These are phyloP conservation scores for Aspergillus saccharolyticus DNA, from an alignment of 495 filamentous ascomycete species.

Conservation along the genomic window DNA sequence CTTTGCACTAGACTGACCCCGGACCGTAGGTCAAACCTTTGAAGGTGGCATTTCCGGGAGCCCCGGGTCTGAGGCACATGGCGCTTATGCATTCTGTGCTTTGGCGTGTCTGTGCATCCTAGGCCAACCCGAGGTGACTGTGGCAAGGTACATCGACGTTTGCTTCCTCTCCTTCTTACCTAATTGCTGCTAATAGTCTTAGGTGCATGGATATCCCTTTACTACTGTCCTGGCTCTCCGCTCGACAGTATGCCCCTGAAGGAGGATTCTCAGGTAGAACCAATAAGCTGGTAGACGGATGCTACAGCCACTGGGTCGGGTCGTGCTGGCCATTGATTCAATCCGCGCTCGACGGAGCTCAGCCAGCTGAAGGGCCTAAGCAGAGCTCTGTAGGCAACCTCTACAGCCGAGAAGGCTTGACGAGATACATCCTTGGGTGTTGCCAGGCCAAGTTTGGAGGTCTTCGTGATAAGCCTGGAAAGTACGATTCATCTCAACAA, in stretches of 20 bases:
- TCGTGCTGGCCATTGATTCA: constrained; percentile 88
- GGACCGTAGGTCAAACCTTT: constrained; percentile 72
- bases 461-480: constrained; percentile 87
- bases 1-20: constrained; percentile 14
- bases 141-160: constrained; percentile 52
- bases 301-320: constrained; percentile 96
- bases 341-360: constrained; percentile 60
- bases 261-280: constrained; percentile 88
- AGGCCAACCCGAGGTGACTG: constrained; percentile 65
- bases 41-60: constrained; percentile 86
- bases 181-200: constrained; percentile 16
- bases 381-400: constrained; percentile 40
- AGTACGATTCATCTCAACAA: constrained; percentile 50
- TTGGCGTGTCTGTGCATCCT: constrained; percentile 81
- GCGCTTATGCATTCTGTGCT: constrained; percentile 94
- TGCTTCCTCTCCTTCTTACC: background rate
- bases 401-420: constrained; percentile 79
- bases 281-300: constrained; percentile 98
- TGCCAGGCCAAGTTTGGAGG: constrained; percentile 78
- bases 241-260: constrained; percentile 85
- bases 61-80: constrained; percentile 85
- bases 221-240: constrained; percentile 80
- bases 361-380: constrained; percentile 18
- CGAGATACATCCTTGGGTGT: constrained; percentile 82
- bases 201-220: constrained; percentile 74